Evolutionary conservation across 768 basidiomycete genomes (phyloP).

Genomic region (Suillus plorans): DNA sequence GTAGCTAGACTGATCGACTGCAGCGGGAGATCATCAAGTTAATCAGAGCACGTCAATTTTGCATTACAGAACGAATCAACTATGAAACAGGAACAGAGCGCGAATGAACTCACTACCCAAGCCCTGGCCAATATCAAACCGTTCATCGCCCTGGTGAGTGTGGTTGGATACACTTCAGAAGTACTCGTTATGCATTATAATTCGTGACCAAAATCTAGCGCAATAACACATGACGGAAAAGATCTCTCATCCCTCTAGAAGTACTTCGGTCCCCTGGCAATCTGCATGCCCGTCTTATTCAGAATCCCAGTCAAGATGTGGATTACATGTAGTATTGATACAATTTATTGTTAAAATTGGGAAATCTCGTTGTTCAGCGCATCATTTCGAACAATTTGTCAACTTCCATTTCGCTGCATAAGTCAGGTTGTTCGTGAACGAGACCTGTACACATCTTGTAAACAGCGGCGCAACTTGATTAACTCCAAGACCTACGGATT

Average conservation of each 20-base stretch:
- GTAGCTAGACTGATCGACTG: too few relatives aligned
- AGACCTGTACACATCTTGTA: background rate
- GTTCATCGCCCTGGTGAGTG: background rate
- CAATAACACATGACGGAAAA: background rate
- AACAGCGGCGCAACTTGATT: background rate
- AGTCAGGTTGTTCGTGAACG: background rate
- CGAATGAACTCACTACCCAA: conserved; percentile 51
- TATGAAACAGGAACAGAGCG: background rate
- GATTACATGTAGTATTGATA: background rate
- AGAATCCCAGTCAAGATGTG: background rate
- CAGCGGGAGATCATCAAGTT: background rate
- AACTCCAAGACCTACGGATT: background rate
- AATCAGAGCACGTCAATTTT: conserved; percentile 2
- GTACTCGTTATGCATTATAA: background rate
- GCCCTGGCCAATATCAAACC: conserved; percentile 38
- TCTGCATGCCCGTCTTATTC: background rate
- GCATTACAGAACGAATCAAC: background rate
- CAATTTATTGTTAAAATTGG: background rate
- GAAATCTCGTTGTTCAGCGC: background rate
- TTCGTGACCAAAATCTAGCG: background rate
- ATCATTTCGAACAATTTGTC: background rate
- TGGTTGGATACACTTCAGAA: background rate
- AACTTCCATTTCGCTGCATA: background rate
- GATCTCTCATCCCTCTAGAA: background rate
- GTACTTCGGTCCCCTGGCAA: background rate